Percentiles rank a stretch among this genome's conserved stretches.
Conservation (phyloP, 805 yeast genomes). For the Suhomyces prunicola region DNA sequence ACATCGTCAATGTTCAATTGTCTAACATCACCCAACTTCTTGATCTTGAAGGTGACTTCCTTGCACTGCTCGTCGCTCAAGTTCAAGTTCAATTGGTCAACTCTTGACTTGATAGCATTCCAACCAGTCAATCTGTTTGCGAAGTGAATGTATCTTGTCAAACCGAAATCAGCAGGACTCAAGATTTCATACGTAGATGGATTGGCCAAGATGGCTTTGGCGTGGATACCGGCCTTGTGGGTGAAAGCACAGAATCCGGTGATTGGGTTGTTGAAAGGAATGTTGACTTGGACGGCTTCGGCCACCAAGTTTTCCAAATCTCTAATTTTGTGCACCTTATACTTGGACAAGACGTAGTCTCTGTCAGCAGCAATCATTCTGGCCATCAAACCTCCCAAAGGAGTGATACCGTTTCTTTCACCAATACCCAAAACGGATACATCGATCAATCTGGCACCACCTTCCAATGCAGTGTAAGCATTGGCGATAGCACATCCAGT, state of each 20-base stretch:
- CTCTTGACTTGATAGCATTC: constrained; percentile 62
- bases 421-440: constrained; percentile 61
- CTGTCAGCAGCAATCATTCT: constrained; percentile 62
- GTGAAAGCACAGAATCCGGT: constrained; percentile 66
- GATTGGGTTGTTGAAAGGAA: constrained; percentile 61
- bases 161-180: constrained; percentile 56
- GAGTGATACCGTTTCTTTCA: constrained; percentile 62
- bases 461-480: constrained; percentile 62
- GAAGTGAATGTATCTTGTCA: constrained; percentile 59
- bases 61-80: constrained; percentile 57
- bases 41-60: constrained; percentile 53
- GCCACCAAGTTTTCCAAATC: constrained; percentile 59
- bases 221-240: constrained; percentile 63
- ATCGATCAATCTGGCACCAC: constrained; percentile 58
- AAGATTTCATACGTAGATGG: constrained; percentile 62
- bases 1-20: constrained; percentile 59
- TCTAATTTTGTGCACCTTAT: constrained; percentile 53
- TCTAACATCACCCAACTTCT: constrained; percentile 57
- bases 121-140: constrained; percentile 62
- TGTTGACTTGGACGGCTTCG: constrained; percentile 55
- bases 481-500: constrained; percentile 64
- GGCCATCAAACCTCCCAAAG: constrained; percentile 61
- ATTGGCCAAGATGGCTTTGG: constrained; percentile 59
- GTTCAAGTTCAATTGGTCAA: constrained; percentile 55
- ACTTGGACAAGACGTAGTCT: constrained; percentile 56